Base-by-base conservation (phyloP, 2,329 filamentous ascomycete species). In the Penicillium sp. region DNA sequence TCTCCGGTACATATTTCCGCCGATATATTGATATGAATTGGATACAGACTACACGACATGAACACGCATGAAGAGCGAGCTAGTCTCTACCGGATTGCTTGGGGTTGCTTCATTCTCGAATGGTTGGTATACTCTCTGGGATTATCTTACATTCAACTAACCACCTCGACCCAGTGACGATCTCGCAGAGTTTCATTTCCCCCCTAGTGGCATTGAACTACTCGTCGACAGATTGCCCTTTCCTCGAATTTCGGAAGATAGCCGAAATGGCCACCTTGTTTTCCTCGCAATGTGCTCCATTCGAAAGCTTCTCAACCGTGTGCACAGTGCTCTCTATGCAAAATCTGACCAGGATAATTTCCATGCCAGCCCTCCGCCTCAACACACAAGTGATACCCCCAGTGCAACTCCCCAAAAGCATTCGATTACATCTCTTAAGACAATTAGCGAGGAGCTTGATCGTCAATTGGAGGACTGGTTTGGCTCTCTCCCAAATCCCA, bases 281-380 rank as follows among this genome's bases (percentile, higher is more conserved):
- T 64, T 64, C 13, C 62, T 64, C 31, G 58, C 62, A n/a, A 63
- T 64, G 61, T 63, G 61, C 31, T 64, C 61, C 5, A 57, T 61
- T 21, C 56, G 62, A 9, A 64, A 59, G 45, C 57, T 64, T 21
- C 47, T 64, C 13, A 63, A 63, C 31, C 54, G 61, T 36, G 62
- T 60, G 19, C 61, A 63, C 39, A 63, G 31, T 8, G 42, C 50
- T 45, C 27, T 62, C 33, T 23, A 60, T 57, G 45, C 76, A 57
- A 51, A 58, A 53, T 6, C 57, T 8, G 31, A 49, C 23, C 49
- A 41, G 49, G 55, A 48, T 10, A 53, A 23, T 7, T 53, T 39
- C n/a, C 42, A 53, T 27, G n/a, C 42, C 29, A 36, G 35, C 17
- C 31, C 53, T 29, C 36, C 49, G 17, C n/a, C 49, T 10, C 49